These are phyloP conservation scores for Leccinum truebloodii DNA, from an alignment of 768 basidiomycete genomes.

Conservation along the genomic window DNA sequence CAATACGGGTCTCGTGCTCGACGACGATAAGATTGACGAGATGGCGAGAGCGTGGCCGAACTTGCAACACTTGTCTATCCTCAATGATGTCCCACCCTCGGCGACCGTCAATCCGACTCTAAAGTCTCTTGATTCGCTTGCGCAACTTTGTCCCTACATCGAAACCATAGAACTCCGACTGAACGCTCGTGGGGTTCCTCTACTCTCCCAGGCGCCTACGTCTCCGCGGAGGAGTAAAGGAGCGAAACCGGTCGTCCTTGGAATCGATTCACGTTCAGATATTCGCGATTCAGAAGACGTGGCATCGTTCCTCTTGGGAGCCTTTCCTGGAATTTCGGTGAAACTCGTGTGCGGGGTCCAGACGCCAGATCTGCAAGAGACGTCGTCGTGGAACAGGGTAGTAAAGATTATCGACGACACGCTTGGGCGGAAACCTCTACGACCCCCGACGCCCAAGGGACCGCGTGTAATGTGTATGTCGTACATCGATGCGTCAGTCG, in stretches of 20 bases:
- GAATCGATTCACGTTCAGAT: conserved; percentile 19
- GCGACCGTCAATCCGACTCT: conserved; percentile 10
- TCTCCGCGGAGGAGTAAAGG: conserved; percentile 6
- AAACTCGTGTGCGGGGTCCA: neutral
- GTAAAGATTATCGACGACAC: conserved; percentile 17
- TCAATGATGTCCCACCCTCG: conserved; percentile 14
- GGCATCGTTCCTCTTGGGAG: conserved; percentile 20
- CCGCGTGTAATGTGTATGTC: conserved; percentile 23
- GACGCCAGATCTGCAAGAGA: conserved; percentile 15
- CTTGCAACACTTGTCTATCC: conserved; percentile 19
- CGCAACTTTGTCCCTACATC: conserved; percentile 19
- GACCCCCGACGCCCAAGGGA: neutral
- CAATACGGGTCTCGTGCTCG: conserved; percentile 15
- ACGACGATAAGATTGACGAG: conserved; percentile 14
- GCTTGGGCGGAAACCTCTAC: conserved; percentile 15
- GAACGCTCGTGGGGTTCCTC: conserved; percentile 22
- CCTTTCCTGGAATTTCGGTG: conserved; percentile 12
- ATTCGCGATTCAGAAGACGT: conserved; percentile 20
- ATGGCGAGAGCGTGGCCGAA: conserved; percentile 23
- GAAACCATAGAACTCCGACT: conserved; percentile 18
- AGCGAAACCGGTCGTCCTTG: conserved; percentile 1
- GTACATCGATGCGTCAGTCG: neutral
- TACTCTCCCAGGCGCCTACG: neutral
- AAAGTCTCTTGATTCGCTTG: conserved; percentile 12
- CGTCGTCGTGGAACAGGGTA: conserved; percentile 25